These are phyloP conservation scores for Bryoglossum gracile DNA, from an alignment of 495 filamentous ascomycete species.

Conservation along the genomic window DNA sequence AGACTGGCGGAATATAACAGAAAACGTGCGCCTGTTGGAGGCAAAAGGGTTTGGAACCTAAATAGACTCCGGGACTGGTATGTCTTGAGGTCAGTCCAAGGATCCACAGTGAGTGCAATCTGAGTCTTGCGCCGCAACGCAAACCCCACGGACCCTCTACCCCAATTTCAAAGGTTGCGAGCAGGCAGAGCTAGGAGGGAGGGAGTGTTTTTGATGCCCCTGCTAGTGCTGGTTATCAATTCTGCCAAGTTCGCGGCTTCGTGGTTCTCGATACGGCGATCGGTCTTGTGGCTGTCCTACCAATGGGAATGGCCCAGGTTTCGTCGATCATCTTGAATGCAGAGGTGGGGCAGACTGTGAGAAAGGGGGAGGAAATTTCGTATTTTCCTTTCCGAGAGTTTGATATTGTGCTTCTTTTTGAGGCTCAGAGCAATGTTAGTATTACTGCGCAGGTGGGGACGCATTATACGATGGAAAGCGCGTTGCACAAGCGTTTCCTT, in stretches of 20 bases:
- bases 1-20: neutral
- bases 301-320: constrained; percentile 3
- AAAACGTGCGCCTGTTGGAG: constrained; percentile 1
- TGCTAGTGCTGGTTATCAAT: neutral
- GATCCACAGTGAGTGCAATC: neutral
- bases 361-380: constrained; percentile 4
- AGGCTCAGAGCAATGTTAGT: constrained; percentile 2
- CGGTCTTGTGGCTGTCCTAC: constrained; percentile 2
- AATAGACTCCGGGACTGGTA: neutral
- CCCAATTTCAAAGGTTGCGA: too few relatives aligned
- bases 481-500: constrained; percentile 1
- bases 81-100: neutral
- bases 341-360: neutral
- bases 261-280: neutral
- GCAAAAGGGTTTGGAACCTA: neutral
- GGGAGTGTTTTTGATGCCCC: neutral
- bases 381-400: constrained; percentile 1
- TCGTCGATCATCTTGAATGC: constrained; percentile 4
- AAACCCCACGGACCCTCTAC: neutral
- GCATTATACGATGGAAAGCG: neutral
- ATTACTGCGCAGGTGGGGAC: neutral
- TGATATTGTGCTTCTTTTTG: constrained; percentile 1
- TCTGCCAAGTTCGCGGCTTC: neutral
- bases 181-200: too few relatives aligned
- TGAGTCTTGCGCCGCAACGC: neutral